Conservation (phyloP, 257 asterid species). For the Eucommia ulmoides region DNA sequence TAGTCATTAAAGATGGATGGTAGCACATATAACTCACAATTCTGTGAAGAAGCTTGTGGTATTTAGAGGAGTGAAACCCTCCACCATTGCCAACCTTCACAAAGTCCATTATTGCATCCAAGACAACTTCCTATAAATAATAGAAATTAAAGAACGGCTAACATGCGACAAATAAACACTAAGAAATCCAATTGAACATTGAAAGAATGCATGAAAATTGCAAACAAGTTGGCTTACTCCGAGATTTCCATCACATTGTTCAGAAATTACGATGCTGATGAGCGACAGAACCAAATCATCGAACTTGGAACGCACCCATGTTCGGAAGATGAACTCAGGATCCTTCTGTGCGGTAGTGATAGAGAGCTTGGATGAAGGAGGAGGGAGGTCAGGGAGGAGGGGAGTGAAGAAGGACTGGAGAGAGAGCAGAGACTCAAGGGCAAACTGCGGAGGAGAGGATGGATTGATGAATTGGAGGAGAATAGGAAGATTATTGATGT, state of each 20-base stretch:
- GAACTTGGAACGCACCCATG: slow-evolving; percentile 76
- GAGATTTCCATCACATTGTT: slow-evolving; percentile 37
- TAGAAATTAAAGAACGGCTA: background rate
- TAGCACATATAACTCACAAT: slow-evolving; percentile 35
- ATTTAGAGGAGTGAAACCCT: slow-evolving; percentile 62
- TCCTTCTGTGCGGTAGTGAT: background rate
- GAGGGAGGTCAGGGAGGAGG: slow-evolving; percentile 45
- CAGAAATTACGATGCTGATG: slow-evolving; percentile 27
- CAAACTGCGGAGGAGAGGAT: slow-evolving; percentile 36
- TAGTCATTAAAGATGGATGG: background rate
- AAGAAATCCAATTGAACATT: background rate
- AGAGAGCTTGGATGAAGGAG: slow-evolving; percentile 10
- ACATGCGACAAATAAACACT: no score
- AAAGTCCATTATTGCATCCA: slow-evolving; percentile 79
- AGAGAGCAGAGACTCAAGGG: slow-evolving; percentile 65
- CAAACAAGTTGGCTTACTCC: slow-evolving; percentile 24
- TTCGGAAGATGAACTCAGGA: slow-evolving; percentile 31
- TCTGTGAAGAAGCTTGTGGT: slow-evolving; percentile 53
- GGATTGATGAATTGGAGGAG: slow-evolving; percentile 47
- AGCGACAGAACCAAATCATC: slow-evolving; percentile 41
- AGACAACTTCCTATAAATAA: slow-evolving; percentile 51
- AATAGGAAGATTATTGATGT: slow-evolving; percentile 62
- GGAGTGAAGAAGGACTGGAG: slow-evolving; percentile 85
- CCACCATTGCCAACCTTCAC: slow-evolving; percentile 80
- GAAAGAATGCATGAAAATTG: background rate